Evolutionary conservation across 768 basidiomycete species (phyloP).

Genomic region (Boletellus sp.): DNA sequence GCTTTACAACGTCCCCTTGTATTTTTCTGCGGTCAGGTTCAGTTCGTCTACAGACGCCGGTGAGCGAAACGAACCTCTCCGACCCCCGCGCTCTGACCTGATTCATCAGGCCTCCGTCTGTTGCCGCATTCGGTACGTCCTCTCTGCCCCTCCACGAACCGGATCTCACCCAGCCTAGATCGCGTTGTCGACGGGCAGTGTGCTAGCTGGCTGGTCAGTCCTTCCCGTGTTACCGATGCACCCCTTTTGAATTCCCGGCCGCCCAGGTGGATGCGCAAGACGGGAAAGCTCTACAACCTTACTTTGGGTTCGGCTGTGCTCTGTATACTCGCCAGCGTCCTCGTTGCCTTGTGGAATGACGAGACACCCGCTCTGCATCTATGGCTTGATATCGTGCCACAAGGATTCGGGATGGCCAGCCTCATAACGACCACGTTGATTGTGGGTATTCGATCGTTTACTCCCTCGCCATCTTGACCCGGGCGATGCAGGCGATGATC

Average conservation of each 20-base stretch:
- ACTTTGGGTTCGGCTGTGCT: conserved; percentile 64
- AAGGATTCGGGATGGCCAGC: conserved; percentile 81
- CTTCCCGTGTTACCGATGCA: conserved; percentile 3
- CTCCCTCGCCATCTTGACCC: conserved; percentile 3
- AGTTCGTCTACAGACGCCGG: conserved; percentile 69
- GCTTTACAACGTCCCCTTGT: conserved; percentile 89
- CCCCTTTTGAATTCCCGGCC: conserved; percentile 6
- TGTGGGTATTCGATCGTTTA: conserved; percentile 42
- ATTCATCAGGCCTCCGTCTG: conserved; percentile 68
- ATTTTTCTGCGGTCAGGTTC: conserved; percentile 79
- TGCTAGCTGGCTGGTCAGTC: conserved; percentile 80
- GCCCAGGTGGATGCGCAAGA: conserved; percentile 75
- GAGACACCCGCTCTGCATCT: conserved; percentile 57
- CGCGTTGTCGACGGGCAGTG: conserved; percentile 78
- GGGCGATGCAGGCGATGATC: conserved; percentile 70
- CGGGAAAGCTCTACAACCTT: conserved; percentile 80
- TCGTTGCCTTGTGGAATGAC: conserved; percentile 67
- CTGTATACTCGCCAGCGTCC: conserved; percentile 53
- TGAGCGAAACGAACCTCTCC: conserved; percentile 30
- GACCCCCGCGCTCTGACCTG: conserved; percentile 7
- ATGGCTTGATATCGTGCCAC: conserved; percentile 77
- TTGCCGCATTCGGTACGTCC: conserved; percentile 80
- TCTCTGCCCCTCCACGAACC: conserved; percentile 4
- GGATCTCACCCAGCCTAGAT: conserved; percentile 42
- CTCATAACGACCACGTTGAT: conserved; percentile 85